Base-by-base conservation (phyloP, 305 asterid genomes). In the Fraxinus greggii region DNA sequence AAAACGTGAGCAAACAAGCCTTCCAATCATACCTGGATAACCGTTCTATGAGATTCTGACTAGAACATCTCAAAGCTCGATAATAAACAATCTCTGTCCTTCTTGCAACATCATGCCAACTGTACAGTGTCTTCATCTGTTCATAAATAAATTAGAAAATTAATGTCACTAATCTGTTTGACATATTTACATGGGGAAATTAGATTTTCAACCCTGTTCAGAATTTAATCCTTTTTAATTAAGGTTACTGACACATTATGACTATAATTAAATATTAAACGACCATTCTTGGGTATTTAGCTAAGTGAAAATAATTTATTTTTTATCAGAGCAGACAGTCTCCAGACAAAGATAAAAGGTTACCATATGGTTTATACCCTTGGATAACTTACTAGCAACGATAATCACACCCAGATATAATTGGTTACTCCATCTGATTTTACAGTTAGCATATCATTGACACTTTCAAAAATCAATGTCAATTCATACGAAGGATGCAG, bases 71-170 rank as follows among this genome's bases (percentile, higher is more conserved):
- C 73, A 93, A 73, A 78, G 98, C 99, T 76, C 92, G 94, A 79
- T 89, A 90, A 38, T 96, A 97, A 69, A 97, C 99, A 81, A 92
- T 93, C 89, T 91, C 94, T 4, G 98, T 96, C 90, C 99, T 91
- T 81, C 86, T 90, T 77, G 98, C 97, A 78, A 96, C 97, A 82
- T 94, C 98, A 82, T 89, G 98, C 99, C 99, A 96, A 82, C 98
- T 96, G 81, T 93, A 94, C 56, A 96, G 94, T 79, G 91, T 84
- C 90, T 93, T 94, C 90, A 96, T 89, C 99, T 96, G 96, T 77
- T 73, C 31, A 70, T 69, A 56, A 77, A 78, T 63, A 33, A 35
- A 82, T 12, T 69, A 63, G 65, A 51, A 59, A 79, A 19, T 70
- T 70, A 79, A 79, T 31, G 21, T 75, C 24, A 28, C 24, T 65